Evolutionary conservation across 257 asterid species (phyloP).

Genomic region (Gynochthodes officinalis): DNA sequence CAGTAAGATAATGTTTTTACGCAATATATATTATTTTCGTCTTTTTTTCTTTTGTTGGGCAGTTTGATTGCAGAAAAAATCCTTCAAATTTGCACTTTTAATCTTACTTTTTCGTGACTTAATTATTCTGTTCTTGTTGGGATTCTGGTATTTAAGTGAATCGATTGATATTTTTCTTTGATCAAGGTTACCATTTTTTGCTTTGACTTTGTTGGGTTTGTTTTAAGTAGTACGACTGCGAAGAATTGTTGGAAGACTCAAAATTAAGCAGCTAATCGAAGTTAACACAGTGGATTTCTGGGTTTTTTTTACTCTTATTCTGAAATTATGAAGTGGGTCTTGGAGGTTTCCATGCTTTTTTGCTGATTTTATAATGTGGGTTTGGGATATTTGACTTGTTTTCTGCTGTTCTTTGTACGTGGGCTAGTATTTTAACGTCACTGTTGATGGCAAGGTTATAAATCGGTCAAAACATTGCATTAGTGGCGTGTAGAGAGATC

Average conservation of each 20-base stretch:
- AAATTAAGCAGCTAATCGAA: background rate
- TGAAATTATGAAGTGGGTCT: background rate
- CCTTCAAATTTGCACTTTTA: background rate
- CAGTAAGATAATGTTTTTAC: constrained; percentile 6
- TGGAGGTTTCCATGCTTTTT: background rate
- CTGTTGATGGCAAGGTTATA: background rate
- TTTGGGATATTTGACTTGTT: background rate
- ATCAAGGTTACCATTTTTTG: background rate
- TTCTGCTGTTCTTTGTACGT: background rate
- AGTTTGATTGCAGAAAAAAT: background rate
- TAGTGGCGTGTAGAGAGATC: constrained; percentile 5
- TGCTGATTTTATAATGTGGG: background rate
- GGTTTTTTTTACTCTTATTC: background rate
- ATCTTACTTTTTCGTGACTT: background rate
- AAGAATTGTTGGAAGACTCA: background rate
- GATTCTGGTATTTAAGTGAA: background rate
- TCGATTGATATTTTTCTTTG: background rate
- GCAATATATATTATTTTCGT: background rate
- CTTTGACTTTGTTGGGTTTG: background rate
- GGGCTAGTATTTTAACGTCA: background rate
- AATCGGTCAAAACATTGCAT: background rate
- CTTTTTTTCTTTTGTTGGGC: background rate
- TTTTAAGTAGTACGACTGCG: background rate
- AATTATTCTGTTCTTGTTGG: background rate
- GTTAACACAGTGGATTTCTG: background rate